Conservation (phyloP, 2,329 filamentous ascomycete species). For the Dactylellina parvicollis region DNA sequence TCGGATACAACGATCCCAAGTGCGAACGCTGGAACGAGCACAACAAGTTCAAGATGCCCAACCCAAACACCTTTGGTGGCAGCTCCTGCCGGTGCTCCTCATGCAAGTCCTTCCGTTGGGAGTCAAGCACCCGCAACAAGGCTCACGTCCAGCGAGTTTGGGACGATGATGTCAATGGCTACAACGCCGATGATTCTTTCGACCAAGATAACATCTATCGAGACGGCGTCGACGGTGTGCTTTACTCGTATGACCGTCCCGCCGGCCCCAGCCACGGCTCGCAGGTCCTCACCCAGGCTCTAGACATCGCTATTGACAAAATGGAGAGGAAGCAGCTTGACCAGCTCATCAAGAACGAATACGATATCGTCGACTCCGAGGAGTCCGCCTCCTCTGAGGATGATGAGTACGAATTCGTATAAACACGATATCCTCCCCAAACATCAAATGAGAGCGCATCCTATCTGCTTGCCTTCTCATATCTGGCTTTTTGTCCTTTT, state of each 20-base stretch:
- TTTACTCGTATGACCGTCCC: constrained; percentile 56
- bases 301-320: constrained; percentile 57
- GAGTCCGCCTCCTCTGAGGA: constrained; percentile 53
- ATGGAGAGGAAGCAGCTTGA: constrained; percentile 58
- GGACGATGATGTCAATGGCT: constrained; percentile 34
- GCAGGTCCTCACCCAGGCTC: constrained; percentile 55
- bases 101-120: constrained; percentile 46
- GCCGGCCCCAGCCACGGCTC: constrained; percentile 54
- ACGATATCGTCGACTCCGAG: constrained; percentile 57
- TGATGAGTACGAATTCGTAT: constrained; percentile 53
- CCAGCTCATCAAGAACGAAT: constrained; percentile 57
- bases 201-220: constrained; percentile 54
- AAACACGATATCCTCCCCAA: no score
- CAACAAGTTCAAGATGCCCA: constrained; percentile 56
- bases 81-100: constrained; percentile 53
- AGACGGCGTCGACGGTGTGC: constrained; percentile 55
- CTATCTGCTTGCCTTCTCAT: not conserved
- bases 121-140: constrained; percentile 46
- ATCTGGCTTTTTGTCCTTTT: constrained; percentile 5
- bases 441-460: no score
- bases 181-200: constrained; percentile 52
- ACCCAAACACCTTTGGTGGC: constrained; percentile 36
- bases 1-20: constrained; percentile 3
- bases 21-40: constrained; percentile 56
- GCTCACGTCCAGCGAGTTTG: constrained; percentile 34